Base-by-base conservation (phyloP, 2,329 filamentous ascomycete genomes). In the Penicillium sclerotiorum region DNA sequence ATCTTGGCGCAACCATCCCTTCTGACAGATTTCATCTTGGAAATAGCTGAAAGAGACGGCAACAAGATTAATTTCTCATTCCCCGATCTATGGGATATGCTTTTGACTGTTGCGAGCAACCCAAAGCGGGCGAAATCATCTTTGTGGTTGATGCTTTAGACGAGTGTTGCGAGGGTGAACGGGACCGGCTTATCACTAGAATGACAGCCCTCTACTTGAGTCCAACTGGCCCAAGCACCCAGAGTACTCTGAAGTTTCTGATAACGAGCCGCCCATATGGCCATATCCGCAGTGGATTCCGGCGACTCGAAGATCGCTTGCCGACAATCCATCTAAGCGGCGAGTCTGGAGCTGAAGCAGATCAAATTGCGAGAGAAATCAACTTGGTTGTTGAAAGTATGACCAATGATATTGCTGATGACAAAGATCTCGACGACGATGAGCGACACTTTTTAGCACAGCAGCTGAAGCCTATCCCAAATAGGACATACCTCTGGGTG, bases 401-500 rank as follows among this genome's bases (percentile, higher is more conserved):
- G 39, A 48, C 64, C 8, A 15, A 53, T 11, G 45, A 47, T 13
- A 48, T 64, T 21, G 39, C 6, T n/a, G 11, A 11, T 15, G 49
- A 66, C 5, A 21, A 32, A 52, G 1, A 18, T 28, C 8, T 62
- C 71, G 9, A 40, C 52, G 6, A 17, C 42, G 4, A 30, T 49
- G 3, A 41, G 23, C 13, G 6, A 18, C 1, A 2, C 9, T 41
- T 41, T 23, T 52, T 73, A 9, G 21, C 53, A 3, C 43, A 64
- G 4, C 44, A 60, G 4, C 61, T 76, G 1, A 65, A 59, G n/a
- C 3, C 41, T 13, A 59, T 65, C 41, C 45, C 61, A 2, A 58
- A 73, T 22, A 61, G 67, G 8, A 76, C 71, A 1, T 76, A 75
- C 51, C 63, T 76, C 1, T 76, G 73, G 73, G 60, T 74, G 1